Base-by-base conservation (phyloP, 2,329 filamentous ascomycete species). In the Ascochyta fabae region DNA sequence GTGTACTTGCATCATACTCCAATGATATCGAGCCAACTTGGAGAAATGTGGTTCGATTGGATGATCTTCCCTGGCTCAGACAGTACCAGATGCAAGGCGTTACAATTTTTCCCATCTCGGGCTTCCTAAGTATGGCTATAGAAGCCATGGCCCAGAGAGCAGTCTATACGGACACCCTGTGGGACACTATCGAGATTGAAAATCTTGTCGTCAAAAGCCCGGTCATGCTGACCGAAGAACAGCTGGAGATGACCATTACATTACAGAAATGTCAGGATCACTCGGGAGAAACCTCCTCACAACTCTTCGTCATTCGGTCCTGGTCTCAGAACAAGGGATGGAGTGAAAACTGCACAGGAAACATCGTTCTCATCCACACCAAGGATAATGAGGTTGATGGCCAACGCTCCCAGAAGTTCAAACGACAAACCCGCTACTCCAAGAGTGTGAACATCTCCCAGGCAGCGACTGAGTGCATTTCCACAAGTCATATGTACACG, bases 321-420 rank as follows among this genome's bases (percentile, higher is more conserved):
- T 85, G 79, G 79, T 79, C 79, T 0, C 75, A 77, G 13, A 77
- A 71, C 12, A 77, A 81, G 36, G 80, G 81, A 10, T 87, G 85
- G 85, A 80, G 80, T 0, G 82, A 87, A 62, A 81, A 88, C 63
- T 86, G 84, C 66, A 62, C 56, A 16, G 69, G 69, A 15, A 31
- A 40, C 8, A 75, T 86, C 9, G 71, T 77, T 6, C 76, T 81
- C 3, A 70, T 72, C 41, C 59, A 68, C 8, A 61, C 62, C 7
- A 73, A 78, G 12, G 56, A 66, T 1, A 79, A 81, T 56, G 75
- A 77, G 6, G 75, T 83, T 1, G 77, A 80, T 44, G 72, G 75
- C 3, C 24, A 36, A 6, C 60, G 58, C 16, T 38, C 50, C 0
- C 47, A 33, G 1, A 23, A 44, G 10, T 33, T 31, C 22, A 48